Base-by-base conservation (phyloP, 1,139 yeast species). In the Petasospora rhodanensis region DNA sequence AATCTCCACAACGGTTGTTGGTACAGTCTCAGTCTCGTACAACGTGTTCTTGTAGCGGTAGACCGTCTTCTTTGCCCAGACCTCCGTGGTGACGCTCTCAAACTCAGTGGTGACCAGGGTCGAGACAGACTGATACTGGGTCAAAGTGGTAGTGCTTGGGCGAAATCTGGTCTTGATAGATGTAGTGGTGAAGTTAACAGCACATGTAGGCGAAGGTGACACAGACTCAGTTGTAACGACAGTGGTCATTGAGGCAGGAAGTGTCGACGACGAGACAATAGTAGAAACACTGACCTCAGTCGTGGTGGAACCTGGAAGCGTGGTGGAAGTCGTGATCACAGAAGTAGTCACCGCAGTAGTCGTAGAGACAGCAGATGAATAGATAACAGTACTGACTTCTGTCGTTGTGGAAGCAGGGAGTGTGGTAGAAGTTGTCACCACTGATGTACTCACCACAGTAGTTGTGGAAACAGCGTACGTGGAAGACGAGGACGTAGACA, bases 111-210 rank as follows among this genome's bases (percentile, higher is more conserved):
- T 24, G 1, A 34, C 34, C 5, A 29, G n/a, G 4, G 48, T 46
- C 2, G 42, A 34, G 2, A 40, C 37, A n/a, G 31, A 32, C 12
- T 39, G 41, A 24, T 33, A 37, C 19, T 46, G 41, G 2, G 46
- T 39, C 20, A 35, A 40, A 4, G 38, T 28, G 3, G 31, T 27
- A 10, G 47, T 42, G 0, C 46, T 28, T 6, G 45, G 43, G 12
- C 50, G 35, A 13, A 32, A 35, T 5, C 46, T 35, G 4, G 39
- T 43, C 28, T 42, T 36, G 13, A 46, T 35, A 7, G 46, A 35
- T n/a, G n/a, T n/a, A 8, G 54, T 36, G 28, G 18, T 42, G 28
- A 25, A 31, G 18, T 10, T 23, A 14, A 7, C 26, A n/a, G 26
- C 6, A 21, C 12, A 8, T 12, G 23, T 7, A 12, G n/a, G n/a